Base-by-base conservation (phyloP, 2,329 filamentous ascomycete species). In the Elsinoe necatrix region DNA sequence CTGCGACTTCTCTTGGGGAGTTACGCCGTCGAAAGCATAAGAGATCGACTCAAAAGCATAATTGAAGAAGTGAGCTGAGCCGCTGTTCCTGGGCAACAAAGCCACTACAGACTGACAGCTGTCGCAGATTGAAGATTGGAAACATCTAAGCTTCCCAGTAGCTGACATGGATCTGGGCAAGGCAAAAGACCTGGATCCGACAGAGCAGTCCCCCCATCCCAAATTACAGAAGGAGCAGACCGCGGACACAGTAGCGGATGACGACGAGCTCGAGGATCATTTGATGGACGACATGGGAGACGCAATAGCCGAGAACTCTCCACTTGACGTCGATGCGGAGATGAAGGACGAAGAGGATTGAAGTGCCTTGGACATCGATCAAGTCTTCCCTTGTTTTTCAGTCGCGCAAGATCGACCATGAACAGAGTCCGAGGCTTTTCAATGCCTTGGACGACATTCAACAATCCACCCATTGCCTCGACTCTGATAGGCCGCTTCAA, bases 21-120 rank as follows among this genome's bases (percentile, higher is more conserved):
- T 62, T 97, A 95, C 73, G 92, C 93, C 1, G 92, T 97, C 35
- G 92, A 98, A 70, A 96, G 91, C 69, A 95, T 97, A 52, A 78
- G 93, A 14, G 93, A 98, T 72, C 80, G 92, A 18, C 72, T 97
- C 66, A 81, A 89, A 62, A 92, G 87, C 60, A 89, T 97, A 39
- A 96, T 91, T 11, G 93, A 97, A 71, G 93, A 98, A 75, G 81
- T 95, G 25, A 12, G 62, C 63, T 65, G 25, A 12, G 62, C 63
- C 65, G 63, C n/a, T 34, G 34, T 54, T 45, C 11, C 4, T 42
- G 23, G 34, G 37, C 7, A 37, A 6, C 1, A 2, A 4, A n/a
- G 12, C 34, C 11, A 20, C 8, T 14, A 5, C 9, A 3, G 16
- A 18, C 25, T 52, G 50, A 54, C 11, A 3, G 9, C 12, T 14